Evolutionary conservation across 768 basidiomycete genomes (phyloP), one percentile per base, ranked within the genome.

Genomic region (Xerocomellus amylosporus): DNA sequence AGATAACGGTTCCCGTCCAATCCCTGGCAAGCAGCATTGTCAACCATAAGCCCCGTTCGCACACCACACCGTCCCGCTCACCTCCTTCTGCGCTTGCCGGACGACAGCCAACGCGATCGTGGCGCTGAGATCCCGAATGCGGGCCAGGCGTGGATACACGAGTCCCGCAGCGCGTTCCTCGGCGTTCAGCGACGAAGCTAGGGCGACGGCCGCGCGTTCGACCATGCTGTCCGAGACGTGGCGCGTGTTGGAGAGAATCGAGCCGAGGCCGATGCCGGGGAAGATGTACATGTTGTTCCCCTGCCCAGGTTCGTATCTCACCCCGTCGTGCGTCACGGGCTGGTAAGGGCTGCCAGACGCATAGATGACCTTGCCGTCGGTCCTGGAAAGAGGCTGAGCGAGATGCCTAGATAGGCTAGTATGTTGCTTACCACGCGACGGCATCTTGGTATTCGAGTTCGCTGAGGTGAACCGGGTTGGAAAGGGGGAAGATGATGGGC

Each of bases 401-500:
- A 24, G 9, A 33, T 22, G 19, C 12, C 14, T 8, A 5, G 10
- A 14, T 17, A n/a, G n/a, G n/a, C 3, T 2, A 6, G 44, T 28
- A 38, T 2, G 14, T 0, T 3, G 51, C 75, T 45, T 49, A 81
- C 83, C 82, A 84, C 54, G 76, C 68, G 56, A 88, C 65, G 12
- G 87, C 86, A 46, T 88, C 78, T 10, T 69, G 62, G 60, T 81
- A 87, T 50, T 83, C 83, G 49, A 85, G 69, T 66, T 88, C 87
- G 56, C 77, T 76, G 33, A 84, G 74, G 30, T 78, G 75, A 24
- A 84, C 74, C 13, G 89, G 89, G 67, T 91, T 91, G 33, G 86
- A 88, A 1, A 91, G 79, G 33, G 89, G 88, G 74, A 92, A 90
- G 64, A 91, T 81, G 73, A 90, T 86, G n/a, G 89, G 89, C 2